These are phyloP conservation scores for Allomyces macrogynus DNA, from an alignment of 192 early-diverging fungal species.

Conservation along the genomic window DNA sequence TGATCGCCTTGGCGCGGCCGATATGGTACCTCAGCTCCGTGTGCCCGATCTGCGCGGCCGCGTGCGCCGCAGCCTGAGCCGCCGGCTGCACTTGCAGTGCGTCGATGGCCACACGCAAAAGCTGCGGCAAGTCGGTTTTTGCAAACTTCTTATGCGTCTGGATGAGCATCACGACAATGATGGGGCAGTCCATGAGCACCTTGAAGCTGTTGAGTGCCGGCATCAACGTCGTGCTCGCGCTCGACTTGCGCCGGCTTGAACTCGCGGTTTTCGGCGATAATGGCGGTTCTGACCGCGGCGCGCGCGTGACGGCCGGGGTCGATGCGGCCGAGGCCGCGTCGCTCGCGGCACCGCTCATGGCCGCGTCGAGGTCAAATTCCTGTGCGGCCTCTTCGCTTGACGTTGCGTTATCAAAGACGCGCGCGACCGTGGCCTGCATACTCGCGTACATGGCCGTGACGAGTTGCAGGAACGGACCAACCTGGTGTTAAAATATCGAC, in stretches of 20 bases:
- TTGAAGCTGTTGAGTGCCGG: constrained; percentile 79
- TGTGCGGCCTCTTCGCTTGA: constrained; percentile 24
- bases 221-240: constrained; percentile 40
- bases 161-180: constrained; percentile 88
- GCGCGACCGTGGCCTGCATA: constrained; percentile 66
- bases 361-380: background rate
- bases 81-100: constrained; percentile 34
- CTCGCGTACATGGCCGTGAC: constrained; percentile 85
- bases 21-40: background rate
- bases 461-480: constrained; percentile 73
- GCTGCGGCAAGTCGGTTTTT: constrained; percentile 53
- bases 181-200: constrained; percentile 93
- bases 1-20: background rate
- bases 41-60: constrained; percentile 17
- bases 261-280: constrained; percentile 43
- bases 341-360: background rate
- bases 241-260: constrained; percentile 25
- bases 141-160: constrained; percentile 72
- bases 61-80: constrained; percentile 12
- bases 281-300: constrained; percentile 42
- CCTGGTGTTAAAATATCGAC: constrained; percentile 19
- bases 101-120: constrained; percentile 74
- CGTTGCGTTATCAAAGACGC: constrained; percentile 57
- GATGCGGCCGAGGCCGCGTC: constrained; percentile 16
- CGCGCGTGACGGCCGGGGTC: constrained; percentile 14